Evolutionary conservation across 2,329 filamentous ascomycete species (phyloP).

Genomic region (Aspergillus pseudoterreus): DNA sequence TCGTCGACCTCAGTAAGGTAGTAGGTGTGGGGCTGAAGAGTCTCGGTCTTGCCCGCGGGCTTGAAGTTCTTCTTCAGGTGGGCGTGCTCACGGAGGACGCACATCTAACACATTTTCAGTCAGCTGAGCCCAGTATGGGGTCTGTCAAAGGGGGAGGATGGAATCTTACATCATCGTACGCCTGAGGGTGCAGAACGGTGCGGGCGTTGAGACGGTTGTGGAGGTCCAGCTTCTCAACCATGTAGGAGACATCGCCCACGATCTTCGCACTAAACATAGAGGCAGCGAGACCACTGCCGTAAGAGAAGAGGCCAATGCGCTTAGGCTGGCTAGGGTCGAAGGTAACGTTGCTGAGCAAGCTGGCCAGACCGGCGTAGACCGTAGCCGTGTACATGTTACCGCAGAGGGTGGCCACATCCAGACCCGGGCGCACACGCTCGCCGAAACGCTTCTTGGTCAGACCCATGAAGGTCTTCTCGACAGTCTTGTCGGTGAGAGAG

Average conservation of each 20-base stretch:
- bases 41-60: conserved; percentile 65
- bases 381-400: conserved; percentile 63
- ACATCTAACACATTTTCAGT: conserved; percentile 57
- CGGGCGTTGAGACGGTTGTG: conserved; percentile 64
- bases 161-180: conserved; percentile 66
- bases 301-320: conserved; percentile 73
- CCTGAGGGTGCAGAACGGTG: conserved; percentile 63
- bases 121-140: not conserved
- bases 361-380: conserved; percentile 55
- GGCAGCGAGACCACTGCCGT: conserved; percentile 72
- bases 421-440: conserved; percentile 69
- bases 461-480: conserved; percentile 83
- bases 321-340: conserved; percentile 65
- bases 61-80: conserved; percentile 77
- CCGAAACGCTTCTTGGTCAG: conserved; percentile 81
- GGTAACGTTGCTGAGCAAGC: conserved; percentile 61
- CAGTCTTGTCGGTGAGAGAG: conserved; percentile 73
- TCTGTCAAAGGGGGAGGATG: not conserved
- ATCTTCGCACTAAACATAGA: conserved; percentile 67
- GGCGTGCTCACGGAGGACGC: conserved; percentile 74
- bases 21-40: conserved; percentile 65
- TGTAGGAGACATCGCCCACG: conserved; percentile 64
- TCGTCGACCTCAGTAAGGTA: conserved; percentile 78
- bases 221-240: conserved; percentile 67
- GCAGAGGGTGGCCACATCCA: conserved; percentile 74